Evolutionary conservation across 257 asterid species (phyloP), one percentile per base, ranked within the genome.

Genomic region (Rubia yunnanensis): DNA sequence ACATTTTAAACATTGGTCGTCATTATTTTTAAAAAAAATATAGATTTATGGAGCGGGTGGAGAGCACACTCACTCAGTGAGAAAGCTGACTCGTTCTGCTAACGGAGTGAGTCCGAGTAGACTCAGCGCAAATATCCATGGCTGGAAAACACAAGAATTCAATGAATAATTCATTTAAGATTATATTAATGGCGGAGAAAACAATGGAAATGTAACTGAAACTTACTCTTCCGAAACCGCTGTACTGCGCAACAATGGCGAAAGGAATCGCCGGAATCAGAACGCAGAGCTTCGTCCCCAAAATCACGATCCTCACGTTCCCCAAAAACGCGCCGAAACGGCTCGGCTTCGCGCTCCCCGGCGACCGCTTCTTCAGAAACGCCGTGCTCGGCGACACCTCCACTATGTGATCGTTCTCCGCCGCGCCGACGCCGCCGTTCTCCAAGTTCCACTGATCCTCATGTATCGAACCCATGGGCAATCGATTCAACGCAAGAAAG

Each of bases 11-110:
- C n/a, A n/a, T n/a, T n/a, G n/a, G n/a, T n/a, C n/a, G n/a, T n/a
- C n/a, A 7, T 58, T 58, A 6, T 30, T 58, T 30, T 57, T 57
- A 0, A 4, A 36, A n/a, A n/a, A n/a, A n/a, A n/a, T n/a, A n/a
- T n/a, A n/a, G n/a, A n/a, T 5, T 7, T 8, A 28, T 8, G 64
- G 49, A 18, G 27, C 4, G 34, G 0, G 26, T 41, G 49, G 28
- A 50, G 11, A n/a, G 22, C 20, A 32, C 27, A 63, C 84, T 73
- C 70, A 80, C 85, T 80, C 85, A 4, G 85, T 80, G 35, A 80
- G 64, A 72, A 80, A 80, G 68, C 85, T 76, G 64, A 80, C 74
- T 44, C 85, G 79, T 63, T 80, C 85, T 14, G 85, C 85, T 15
- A 80, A 78, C 23, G 82, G 82, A 26, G 80, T 77, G 44, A 80